phyloP scores from a whole-genome alignment of 805 yeast genomes.

The Sugiyamaella qingdaonensis region DNA sequence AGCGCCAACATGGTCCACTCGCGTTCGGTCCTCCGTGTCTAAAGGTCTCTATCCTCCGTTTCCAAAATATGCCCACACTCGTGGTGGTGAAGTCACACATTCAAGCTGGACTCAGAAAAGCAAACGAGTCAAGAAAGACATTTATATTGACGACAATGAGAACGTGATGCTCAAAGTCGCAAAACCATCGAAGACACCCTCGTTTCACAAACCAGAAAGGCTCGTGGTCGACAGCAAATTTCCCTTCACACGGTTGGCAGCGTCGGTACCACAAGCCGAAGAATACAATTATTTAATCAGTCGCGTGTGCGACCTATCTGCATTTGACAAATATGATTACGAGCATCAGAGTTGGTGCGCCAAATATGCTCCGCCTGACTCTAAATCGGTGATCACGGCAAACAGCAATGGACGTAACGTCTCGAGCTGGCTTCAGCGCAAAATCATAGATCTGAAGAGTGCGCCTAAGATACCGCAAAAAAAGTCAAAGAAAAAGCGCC shows the following conservation, averaged over 20 bases:
- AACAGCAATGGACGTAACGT: slow-evolving; percentile 9
- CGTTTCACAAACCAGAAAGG: slow-evolving; percentile 7
- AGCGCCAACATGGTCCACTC: not conserved
- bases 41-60: slow-evolving; percentile 3
- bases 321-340: slow-evolving; percentile 19
- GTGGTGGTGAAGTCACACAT: not conserved
- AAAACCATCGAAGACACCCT: not conserved
- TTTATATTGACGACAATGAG: not conserved
- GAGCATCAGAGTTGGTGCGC: slow-evolving; percentile 17
- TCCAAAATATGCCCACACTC: slow-evolving; percentile 7
- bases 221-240: not conserved
- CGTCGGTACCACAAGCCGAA: not conserved
- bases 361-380: slow-evolving; percentile 16
- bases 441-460: slow-evolving; percentile 10
- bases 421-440: slow-evolving; percentile 15
- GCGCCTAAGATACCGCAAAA: not conserved
- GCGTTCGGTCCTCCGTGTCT: too few relatives aligned
- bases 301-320: slow-evolving; percentile 6
- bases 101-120: not conserved
- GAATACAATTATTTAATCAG: slow-evolving; percentile 8
- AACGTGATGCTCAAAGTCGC: slow-evolving; percentile 1
- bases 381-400: slow-evolving; percentile 11
- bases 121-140: not conserved
- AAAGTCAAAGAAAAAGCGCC: slow-evolving; percentile 11
- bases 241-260: not conserved